Conservation (phyloP, 1,284 basidiomycete genomes). For the Megacollybia platyphylla region DNA sequence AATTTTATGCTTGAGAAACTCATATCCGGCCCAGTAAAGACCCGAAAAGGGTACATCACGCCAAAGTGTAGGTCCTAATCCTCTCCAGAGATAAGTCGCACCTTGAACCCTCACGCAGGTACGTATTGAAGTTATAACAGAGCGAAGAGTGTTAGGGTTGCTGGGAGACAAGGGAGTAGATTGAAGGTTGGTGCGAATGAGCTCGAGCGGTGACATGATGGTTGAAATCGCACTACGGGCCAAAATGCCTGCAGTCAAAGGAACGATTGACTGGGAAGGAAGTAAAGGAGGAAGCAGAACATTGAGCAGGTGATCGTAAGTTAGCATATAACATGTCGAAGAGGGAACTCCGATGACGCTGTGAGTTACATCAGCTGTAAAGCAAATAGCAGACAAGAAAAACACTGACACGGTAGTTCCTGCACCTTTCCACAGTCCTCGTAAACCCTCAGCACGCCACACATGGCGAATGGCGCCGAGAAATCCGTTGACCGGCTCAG, state of each 20-base stretch:
- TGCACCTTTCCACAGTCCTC: constrained; percentile 82
- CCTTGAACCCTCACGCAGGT: constrained; percentile 54
- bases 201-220: constrained; percentile 81
- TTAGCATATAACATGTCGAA: constrained; percentile 90
- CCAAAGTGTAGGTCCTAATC: constrained; percentile 87
- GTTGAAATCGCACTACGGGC: constrained; percentile 77
- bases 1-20: constrained; percentile 48
- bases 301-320: constrained; percentile 83
- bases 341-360: constrained; percentile 90
- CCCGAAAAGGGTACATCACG: constrained; percentile 96
- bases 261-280: constrained; percentile 42
- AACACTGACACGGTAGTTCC: constrained; percentile 72
- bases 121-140: constrained; percentile 53
- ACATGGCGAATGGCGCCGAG: constrained; percentile 73
- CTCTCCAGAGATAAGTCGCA: constrained; percentile 72
- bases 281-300: constrained; percentile 45
- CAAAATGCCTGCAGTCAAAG: constrained; percentile 73
- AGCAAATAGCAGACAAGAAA: constrained; percentile 3
- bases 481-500: constrained; percentile 70
- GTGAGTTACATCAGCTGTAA: constrained; percentile 1
- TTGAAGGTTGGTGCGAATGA: constrained; percentile 89
- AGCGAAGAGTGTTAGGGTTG: constrained; percentile 63
- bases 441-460: constrained; percentile 61
- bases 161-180: constrained; percentile 63
- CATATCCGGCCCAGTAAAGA: constrained; percentile 80